phyloP scores from a whole-genome alignment of 106 monocot genomes.

The Xerophyta viscosa region DNA sequence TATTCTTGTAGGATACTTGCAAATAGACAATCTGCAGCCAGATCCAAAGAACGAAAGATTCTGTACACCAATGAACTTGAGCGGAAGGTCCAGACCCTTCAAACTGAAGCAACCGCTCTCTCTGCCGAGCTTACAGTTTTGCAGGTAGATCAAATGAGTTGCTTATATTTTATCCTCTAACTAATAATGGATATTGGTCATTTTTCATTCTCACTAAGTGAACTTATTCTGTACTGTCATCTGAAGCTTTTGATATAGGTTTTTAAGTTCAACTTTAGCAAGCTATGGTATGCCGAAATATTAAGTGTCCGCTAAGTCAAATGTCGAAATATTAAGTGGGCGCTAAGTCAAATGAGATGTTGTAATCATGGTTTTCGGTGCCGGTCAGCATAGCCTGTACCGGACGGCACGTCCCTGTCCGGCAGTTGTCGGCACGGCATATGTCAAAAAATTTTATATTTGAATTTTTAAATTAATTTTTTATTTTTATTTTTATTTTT shows the following conservation, averaged over 20 bases:
- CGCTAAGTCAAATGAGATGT: background rate
- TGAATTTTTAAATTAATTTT: too few species aligned
- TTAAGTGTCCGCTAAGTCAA: background rate
- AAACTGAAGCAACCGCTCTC: conserved; percentile 59
- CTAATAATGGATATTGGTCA: background rate
- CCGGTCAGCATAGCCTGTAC: too few species aligned
- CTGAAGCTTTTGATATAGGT: background rate
- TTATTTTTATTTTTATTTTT: too few species aligned
- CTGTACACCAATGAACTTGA: conserved; percentile 61
- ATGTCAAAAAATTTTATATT: too few species aligned
- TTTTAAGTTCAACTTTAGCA: background rate
- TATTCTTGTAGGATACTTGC: conserved; percentile 45
- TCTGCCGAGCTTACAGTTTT: conserved; percentile 62
- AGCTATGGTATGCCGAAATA: background rate
- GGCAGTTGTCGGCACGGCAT: too few species aligned
- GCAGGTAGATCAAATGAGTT: conserved; percentile 30
- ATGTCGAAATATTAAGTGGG: background rate
- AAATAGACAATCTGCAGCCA: conserved; percentile 70
- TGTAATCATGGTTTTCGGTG: too few species aligned
- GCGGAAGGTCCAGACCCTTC: conserved; percentile 62
- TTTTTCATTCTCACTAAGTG: background rate
- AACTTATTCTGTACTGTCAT: background rate
- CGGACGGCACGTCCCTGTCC: too few species aligned
- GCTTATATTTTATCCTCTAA: background rate
- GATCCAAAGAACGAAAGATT: conserved; percentile 73